Percentiles rank a stretch among this genome's conserved stretches.
Conservation (phyloP, 495 filamentous ascomycete species). For the Lophiostoma macrostomum region DNA sequence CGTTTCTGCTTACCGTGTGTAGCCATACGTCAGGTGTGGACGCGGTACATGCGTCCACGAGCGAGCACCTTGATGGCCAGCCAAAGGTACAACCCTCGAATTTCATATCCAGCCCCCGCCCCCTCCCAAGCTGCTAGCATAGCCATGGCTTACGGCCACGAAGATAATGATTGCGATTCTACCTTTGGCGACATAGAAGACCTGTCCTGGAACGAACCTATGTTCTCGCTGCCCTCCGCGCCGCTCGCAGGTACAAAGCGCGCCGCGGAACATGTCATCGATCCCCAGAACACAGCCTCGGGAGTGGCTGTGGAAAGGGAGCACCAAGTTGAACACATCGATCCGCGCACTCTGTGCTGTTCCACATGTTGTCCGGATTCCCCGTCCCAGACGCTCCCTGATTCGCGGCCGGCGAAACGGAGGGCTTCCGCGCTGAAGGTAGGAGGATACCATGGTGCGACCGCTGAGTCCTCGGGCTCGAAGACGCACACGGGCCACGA, state of each 20-base stretch:
- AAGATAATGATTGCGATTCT: constrained; percentile 23
- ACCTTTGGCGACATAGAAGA: constrained; percentile 20
- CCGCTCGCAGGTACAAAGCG: constrained; percentile 28
- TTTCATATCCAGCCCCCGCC: not conserved
- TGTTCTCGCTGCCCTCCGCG: constrained; percentile 14
- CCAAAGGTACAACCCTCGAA: not conserved
- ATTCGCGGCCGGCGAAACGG: constrained; percentile 24
- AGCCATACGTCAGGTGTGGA: too few relatives aligned
- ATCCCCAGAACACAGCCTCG: not conserved
- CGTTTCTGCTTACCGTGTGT: too few relatives aligned
- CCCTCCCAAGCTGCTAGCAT: not conserved
- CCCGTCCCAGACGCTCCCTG: not conserved
- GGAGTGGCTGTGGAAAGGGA: constrained; percentile 4
- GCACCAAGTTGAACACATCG: constrained; percentile 24
- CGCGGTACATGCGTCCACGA: not conserved
- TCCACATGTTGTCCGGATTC: constrained; percentile 11
- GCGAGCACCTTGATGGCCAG: constrained; percentile 14
- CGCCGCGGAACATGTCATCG: constrained; percentile 6
- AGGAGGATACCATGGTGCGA: constrained; percentile 5
- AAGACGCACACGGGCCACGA: constrained; percentile 9
- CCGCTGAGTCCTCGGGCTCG: not conserved
- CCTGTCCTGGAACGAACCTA: constrained; percentile 4
- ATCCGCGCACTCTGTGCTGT: constrained; percentile 18
- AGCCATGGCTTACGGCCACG: constrained; percentile 13
- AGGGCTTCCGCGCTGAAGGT: constrained; percentile 16